Percentiles rank a stretch among this genome's conserved stretches.
Conservation (phyloP, 1,284 basidiomycete species). For the Pholiota adiposa region DNA sequence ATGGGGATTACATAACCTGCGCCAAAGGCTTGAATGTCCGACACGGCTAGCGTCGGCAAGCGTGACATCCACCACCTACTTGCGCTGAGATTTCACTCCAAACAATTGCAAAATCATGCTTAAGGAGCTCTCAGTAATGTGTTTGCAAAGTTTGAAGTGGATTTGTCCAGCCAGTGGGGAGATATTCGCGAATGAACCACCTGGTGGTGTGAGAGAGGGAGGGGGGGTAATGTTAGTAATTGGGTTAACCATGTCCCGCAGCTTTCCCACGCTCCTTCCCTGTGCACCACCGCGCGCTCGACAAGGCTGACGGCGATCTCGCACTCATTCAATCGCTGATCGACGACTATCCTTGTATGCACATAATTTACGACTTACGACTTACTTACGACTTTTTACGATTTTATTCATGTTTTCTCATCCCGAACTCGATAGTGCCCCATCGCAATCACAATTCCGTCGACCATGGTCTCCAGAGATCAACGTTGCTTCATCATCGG, state of each 20-base stretch:
- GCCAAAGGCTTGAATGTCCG: no score
- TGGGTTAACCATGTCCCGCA: constrained; percentile 1
- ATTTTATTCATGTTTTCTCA: constrained; percentile 35
- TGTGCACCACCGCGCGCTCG: constrained; percentile 11
- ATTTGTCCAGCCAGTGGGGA: no score
- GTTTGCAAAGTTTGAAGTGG: no score
- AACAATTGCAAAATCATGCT: no score
- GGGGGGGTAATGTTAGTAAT: no score
- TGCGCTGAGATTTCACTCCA: no score
- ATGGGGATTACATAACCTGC: no score
- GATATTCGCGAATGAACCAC: no score
- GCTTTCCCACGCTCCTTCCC: constrained; percentile 19
- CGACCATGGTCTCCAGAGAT: constrained; percentile 71
- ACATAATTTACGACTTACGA: constrained; percentile 17
- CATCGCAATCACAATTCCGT: constrained; percentile 53
- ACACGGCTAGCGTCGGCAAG: no score
- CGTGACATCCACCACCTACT: no score
- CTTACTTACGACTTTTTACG: constrained; percentile 28
- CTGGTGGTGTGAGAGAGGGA: no score
- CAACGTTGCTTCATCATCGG: constrained; percentile 53
- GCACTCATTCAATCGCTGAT: constrained; percentile 4
- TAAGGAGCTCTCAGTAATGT: no score
- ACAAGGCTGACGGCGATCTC: constrained; percentile 11
- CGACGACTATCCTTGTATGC: constrained; percentile 4
- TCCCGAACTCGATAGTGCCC: constrained; percentile 53